Conservation (phyloP, 2,329 filamentous ascomycete species). For the Anisogramma anomala region DNA sequence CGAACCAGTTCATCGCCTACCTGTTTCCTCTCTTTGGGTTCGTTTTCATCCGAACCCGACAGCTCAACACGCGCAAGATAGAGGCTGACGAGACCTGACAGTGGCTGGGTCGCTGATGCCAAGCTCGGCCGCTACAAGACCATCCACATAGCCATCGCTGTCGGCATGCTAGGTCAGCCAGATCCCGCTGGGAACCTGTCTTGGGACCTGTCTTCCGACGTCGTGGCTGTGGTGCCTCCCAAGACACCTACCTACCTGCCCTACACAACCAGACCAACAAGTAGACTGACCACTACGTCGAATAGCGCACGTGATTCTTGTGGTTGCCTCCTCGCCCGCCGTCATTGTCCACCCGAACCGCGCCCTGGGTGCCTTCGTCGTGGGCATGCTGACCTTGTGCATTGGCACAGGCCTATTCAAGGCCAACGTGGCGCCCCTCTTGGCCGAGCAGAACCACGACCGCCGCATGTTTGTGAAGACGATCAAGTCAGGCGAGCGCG, state of each 20-base stretch:
- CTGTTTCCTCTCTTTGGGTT: conserved; percentile 24
- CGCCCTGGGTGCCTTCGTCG: conserved; percentile 55
- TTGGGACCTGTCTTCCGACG: no score
- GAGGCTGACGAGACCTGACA: conserved; percentile 17
- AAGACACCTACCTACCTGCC: no score
- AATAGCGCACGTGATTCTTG: conserved; percentile 56
- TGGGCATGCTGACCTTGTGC: conserved; percentile 44
- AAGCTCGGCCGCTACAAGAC: conserved; percentile 64
- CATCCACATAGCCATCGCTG: conserved; percentile 54
- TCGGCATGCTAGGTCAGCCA: no score
- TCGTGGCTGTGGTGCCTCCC: no score
- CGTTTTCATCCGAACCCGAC: conserved; percentile 22
- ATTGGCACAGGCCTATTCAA: conserved; percentile 73
- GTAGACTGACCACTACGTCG: no score
- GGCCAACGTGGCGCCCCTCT: conserved; percentile 61
- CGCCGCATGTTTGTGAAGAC: conserved; percentile 45
- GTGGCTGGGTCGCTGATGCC: conserved; percentile 52
- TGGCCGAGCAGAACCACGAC: conserved; percentile 58
- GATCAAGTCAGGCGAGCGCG: conserved; percentile 46
- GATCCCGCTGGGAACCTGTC: no score
- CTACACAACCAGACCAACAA: no score
- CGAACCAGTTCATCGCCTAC: conserved; percentile 31
- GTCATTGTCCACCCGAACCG: conserved; percentile 47
- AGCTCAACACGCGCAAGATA: no score
- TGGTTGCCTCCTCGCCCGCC: conserved; percentile 50